Percentiles rank a stretch among this genome's conserved stretches.
Evolutionary conservation across 371 early-diverging fungal genomes (phyloP).

Genomic region (Saksenaea oblongispora): DNA sequence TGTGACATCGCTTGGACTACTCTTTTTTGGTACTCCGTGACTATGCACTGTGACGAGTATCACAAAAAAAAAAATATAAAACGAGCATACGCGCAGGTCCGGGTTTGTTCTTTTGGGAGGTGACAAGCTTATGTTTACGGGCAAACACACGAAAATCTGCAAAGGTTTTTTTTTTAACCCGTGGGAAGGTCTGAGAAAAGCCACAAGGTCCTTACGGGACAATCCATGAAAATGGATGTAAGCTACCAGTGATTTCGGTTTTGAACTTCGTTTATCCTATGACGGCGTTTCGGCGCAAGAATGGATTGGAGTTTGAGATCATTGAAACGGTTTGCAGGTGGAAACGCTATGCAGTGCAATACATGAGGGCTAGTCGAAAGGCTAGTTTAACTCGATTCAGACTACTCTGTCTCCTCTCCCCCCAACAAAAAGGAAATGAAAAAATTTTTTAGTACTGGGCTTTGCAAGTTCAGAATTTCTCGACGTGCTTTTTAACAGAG

Average conservation of each 20-base stretch:
- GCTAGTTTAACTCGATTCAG: slow-evolving; percentile 48
- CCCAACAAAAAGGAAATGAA: slow-evolving; percentile 5
- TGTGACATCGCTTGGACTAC: too few relatives aligned
- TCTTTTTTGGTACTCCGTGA: background rate
- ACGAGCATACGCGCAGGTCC: background rate
- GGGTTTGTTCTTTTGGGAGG: slow-evolving; percentile 33
- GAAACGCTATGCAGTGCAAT: slow-evolving; percentile 54
- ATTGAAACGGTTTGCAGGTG: slow-evolving; percentile 47
- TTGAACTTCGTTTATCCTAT: background rate
- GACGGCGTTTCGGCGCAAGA: slow-evolving; percentile 13
- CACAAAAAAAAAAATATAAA: background rate
- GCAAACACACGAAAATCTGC: slow-evolving; percentile 47
- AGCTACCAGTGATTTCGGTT: slow-evolving; percentile 39
- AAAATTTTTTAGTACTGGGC: background rate
- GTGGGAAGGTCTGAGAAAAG: slow-evolving; percentile 60
- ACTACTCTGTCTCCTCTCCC: slow-evolving; percentile 47
- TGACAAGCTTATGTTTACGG: slow-evolving; percentile 53
- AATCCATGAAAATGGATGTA: slow-evolving; percentile 45
- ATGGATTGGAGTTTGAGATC: slow-evolving; percentile 16
- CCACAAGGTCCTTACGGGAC: slow-evolving; percentile 48
- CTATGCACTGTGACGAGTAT: slow-evolving; percentile 12
- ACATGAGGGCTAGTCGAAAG: slow-evolving; percentile 39
- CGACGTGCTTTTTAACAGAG: background rate
- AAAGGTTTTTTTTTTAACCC: slow-evolving; percentile 39
- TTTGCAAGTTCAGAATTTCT: too few relatives aligned